Base-by-base conservation (phyloP, 257 asterid species). In the Perilla frutescens region DNA sequence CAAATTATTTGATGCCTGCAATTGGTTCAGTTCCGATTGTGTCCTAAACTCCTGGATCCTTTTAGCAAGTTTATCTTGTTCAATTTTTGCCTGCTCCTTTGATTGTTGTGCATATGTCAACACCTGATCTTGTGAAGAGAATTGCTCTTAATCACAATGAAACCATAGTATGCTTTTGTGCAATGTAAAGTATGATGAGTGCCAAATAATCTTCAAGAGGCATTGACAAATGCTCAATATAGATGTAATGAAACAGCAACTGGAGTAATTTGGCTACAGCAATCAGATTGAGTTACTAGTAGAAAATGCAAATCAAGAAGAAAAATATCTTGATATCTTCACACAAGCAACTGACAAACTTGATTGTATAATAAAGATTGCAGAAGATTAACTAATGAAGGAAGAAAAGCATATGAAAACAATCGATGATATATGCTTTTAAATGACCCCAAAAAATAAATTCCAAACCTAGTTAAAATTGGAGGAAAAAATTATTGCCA, bases 41-140 rank as follows among this genome's bases (percentile, higher is more conserved):
- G 98, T 94, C 80, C 97, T 84, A 77, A 88, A 94, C 82, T 94
- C 99, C 84, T 94, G 99, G 81, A 94, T 94, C 81, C 98, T 87
- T 87, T 91, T 88, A 36, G 89, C 98, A 82, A 94, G 93, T 84
- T 82, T 94, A 80, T 94, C 99, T 85, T 90, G 99, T 80, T 94
- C 99, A 62, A 84, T 77, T 70, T 83, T 88, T 15, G 97, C 86
- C 80, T 88, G 98, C 79, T 94, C 98, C 87, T 94, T 94, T 29
- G 99, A 90, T 79, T 91, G 99, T 77, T 90, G 98, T 44, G 98
- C 97, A 91, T 81, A 94, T 55, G 99, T 89, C 85, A 94, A 84
- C 53, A 94, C 97, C 99, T 94, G 87, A 82, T 77, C 66, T 73
- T 40, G 79, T 62, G 50, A 43, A 15, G 70, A 70, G 39, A 37